Conservation (phyloP, 768 basidiomycete species). For the Boletellus sp. region DNA sequence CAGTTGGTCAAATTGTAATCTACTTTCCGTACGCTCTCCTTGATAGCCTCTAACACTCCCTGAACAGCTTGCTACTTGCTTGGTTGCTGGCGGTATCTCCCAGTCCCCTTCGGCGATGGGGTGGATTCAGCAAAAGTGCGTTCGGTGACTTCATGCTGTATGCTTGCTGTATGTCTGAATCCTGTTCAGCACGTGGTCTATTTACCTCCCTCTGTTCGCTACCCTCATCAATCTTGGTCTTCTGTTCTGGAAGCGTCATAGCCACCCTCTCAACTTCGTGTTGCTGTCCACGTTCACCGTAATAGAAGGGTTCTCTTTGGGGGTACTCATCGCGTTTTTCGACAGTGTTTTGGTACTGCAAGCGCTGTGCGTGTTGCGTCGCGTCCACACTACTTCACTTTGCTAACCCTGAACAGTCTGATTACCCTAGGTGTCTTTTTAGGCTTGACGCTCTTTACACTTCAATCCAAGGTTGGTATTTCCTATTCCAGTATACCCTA, state of each 20-base stretch:
- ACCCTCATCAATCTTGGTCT: slow-evolving; percentile 76
- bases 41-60: slow-evolving; percentile 1
- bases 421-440: slow-evolving; percentile 92
- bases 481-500: neutral
- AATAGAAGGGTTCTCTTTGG: slow-evolving; percentile 87
- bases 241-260: slow-evolving; percentile 91
- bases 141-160: slow-evolving; percentile 9
- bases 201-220: slow-evolving; percentile 76
- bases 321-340: slow-evolving; percentile 76
- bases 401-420: slow-evolving; percentile 42
- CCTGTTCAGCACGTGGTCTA: slow-evolving; percentile 61
- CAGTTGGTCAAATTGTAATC: slow-evolving; percentile 72
- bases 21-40: neutral
- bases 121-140: slow-evolving; percentile 74
- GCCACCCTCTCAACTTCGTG: slow-evolving; percentile 82
- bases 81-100: slow-evolving; percentile 72
- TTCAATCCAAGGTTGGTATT: slow-evolving; percentile 78
- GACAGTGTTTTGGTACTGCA: slow-evolving; percentile 75
- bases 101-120: slow-evolving; percentile 53
- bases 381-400: neutral
- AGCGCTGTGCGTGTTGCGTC: slow-evolving; percentile 58
- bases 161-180: slow-evolving; percentile 1
- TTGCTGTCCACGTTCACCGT: slow-evolving; percentile 84
- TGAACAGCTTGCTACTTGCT: slow-evolving; percentile 64
- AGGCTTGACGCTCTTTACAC: slow-evolving; percentile 90